Base-by-base conservation (phyloP, 2,329 filamentous ascomycete species). In the Didymella pomorum region DNA sequence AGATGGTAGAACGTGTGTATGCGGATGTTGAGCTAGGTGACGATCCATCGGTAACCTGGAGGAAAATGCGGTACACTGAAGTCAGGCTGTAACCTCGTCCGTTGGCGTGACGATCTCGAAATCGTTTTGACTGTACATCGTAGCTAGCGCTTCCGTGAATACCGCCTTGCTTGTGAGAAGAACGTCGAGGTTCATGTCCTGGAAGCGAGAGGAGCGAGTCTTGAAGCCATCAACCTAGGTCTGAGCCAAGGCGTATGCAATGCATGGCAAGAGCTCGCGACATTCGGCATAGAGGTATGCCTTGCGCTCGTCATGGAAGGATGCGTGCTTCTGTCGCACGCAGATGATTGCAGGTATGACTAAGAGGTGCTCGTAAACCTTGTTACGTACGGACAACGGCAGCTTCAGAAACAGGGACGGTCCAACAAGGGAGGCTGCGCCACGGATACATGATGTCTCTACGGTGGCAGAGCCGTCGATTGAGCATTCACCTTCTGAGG, bases 111-210 rank as follows among this genome's bases (percentile, higher is more conserved):
- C 37, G 42, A 75, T 60, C 1, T 70, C 70, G 63, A 80, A 79
- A 18, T 59, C 57, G 56, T 80, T 81, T 25, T 71, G 70, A 45
- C 71, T 69, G 64, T 81, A 81, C 16, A 81, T 69, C 16, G 80
- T 64, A 6, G 66, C 67, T n/a, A 73, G 75, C 7, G 78, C 72
- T 67, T 81, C 78, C 52, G 70, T 67, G 65, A 78, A 73, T 52
- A 81, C 63, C 11, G 76, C 69, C 45, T 76, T 76, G 61, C 65
- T 78, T 7, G 63, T 65, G 14, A 72, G 64, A 8, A 81, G 71
- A 25, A 81, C 71, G 43, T 50, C 51, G 23, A 63, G 49, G 45
- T 72, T 74, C 9, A 49, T 62, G 42, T 37, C 53, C 3, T 23
- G 25, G 29, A 66, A 65, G 16, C 57, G 57, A 9, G 61, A 46